Conservation (phyloP, 371 early-diverging fungal species). For the Chytridiales sp. region DNA sequence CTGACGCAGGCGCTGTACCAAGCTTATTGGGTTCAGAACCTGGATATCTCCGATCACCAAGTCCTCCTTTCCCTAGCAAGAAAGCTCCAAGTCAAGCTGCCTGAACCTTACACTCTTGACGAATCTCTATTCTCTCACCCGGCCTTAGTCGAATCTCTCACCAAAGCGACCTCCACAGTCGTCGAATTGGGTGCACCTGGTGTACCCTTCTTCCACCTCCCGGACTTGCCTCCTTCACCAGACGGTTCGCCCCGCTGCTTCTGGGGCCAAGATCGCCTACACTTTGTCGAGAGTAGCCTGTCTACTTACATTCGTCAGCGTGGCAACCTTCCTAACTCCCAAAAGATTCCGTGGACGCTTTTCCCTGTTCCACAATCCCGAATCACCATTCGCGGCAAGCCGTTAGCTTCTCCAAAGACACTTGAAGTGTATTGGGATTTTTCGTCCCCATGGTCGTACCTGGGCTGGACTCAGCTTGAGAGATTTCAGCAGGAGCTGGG, state of each 20-base stretch:
- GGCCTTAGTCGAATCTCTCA: not conserved
- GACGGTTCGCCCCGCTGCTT: slow-evolving; percentile 4
- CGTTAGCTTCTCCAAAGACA: not conserved
- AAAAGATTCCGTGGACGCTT: not conserved
- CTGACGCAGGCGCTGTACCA: slow-evolving; percentile 25
- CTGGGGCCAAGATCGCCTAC: slow-evolving; percentile 35
- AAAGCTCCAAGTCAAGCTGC: not conserved
- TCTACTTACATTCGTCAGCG: not conserved
- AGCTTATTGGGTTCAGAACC: slow-evolving; percentile 36
- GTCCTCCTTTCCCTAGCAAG: slow-evolving; percentile 19
- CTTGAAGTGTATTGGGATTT: slow-evolving; percentile 31
- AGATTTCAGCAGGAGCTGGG: slow-evolving; percentile 19
- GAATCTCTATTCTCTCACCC: slow-evolving; percentile 7
- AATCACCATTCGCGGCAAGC: not conserved
- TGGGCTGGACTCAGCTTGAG: slow-evolving; percentile 20
- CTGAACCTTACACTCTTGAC: slow-evolving; percentile 2
- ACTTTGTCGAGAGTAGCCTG: slow-evolving; percentile 33
- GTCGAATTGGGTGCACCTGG: slow-evolving; percentile 31
- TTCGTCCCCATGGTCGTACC: slow-evolving; percentile 32
- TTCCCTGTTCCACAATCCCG: not conserved
- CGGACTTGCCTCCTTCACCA: not conserved
- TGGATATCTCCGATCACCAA: slow-evolving; percentile 15
- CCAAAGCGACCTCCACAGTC: slow-evolving; percentile 8
- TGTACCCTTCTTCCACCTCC: slow-evolving; percentile 28
- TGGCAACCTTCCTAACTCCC: not conserved